Evolutionary conservation across 1,284 basidiomycete genomes (phyloP).

Genomic region (Trichosporon inkin): DNA sequence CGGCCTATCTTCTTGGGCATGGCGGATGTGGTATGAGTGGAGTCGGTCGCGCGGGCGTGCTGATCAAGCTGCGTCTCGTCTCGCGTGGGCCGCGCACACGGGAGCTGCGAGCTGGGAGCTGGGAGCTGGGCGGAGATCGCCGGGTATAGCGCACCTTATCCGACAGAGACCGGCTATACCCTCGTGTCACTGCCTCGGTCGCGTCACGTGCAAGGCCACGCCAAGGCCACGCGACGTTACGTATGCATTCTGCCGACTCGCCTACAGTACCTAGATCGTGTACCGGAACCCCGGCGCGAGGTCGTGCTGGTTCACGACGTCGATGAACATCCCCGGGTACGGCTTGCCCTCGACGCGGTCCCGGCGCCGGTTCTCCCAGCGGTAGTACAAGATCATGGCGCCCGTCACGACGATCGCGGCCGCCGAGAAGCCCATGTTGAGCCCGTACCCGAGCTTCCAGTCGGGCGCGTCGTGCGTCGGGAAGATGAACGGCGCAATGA

Average conservation of each 20-base stretch:
- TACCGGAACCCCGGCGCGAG: not conserved
- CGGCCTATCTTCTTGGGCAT: constrained; percentile 8
- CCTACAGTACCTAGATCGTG: not conserved
- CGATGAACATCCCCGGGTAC: not conserved
- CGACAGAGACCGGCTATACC: too few species aligned
- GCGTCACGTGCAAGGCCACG: too few species aligned
- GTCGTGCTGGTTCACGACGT: constrained; percentile 5
- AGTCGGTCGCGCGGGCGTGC: not conserved
- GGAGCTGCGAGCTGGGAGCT: too few species aligned
- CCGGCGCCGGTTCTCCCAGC: not conserved
- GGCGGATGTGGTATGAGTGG: not conserved
- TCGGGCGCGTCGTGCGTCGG: not conserved
- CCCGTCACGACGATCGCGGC: not conserved
- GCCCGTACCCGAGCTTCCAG: constrained; percentile 5
- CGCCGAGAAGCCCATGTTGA: not conserved
- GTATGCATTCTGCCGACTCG: too few species aligned
- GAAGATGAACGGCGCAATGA: constrained; percentile 4
- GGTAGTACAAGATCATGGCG: not conserved
- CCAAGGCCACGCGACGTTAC: too few species aligned
- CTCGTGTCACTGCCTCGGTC: too few species aligned
- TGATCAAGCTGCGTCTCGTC: too few species aligned
- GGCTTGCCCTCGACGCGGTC: constrained; percentile 7
- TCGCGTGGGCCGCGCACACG: too few species aligned
- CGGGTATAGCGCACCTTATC: too few species aligned
- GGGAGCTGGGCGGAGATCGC: too few species aligned